Base-by-base conservation (phyloP, 176 grass and related monocot species). In the Pontederia paniculata region DNA sequence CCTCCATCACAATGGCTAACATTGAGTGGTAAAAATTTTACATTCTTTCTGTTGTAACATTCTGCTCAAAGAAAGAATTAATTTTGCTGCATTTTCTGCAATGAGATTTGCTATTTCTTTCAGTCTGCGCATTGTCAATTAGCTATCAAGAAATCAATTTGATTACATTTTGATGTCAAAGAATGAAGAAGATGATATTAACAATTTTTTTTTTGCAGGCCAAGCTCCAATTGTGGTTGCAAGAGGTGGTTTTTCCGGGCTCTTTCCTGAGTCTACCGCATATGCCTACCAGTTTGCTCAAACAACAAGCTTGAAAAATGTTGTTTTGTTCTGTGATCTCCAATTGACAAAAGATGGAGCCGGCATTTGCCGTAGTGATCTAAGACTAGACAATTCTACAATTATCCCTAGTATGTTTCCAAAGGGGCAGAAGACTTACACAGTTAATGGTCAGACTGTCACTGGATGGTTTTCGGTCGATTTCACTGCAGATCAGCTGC, bases 391-490 rank as follows among this genome's bases (percentile, higher is more conserved):
- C 50, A 70, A 70, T 60, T 70, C 55, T 5, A 70, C 68, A 42
- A 60, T 44, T 21, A 59, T 70, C 37, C 12, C 45, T 0, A 21
- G 11, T 51, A 44, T 16, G 17, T 70, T 70, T 23, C 55, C 55
- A 1, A 21, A 60, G 15, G 45, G 55, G 23, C 20, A 70, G 8
- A 51, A 50, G 12, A 70, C 23, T 41, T 70, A 60, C 19, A 14
- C 44, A 42, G 68, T 70, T 5, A 70, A 70, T n/a, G 3, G 63
- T 21, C 12, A 57, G 47, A 19, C 21, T 50, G 5, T 53, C 50
- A 48, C 42, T 47, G 93, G 86, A 44, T 98, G 80, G 77, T 98
- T 98, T 67, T 70, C 87, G 55, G 43, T 80, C 17, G 93, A 98
- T 63, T 98, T 91, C 61, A 98, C 83, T 42, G 51, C 68, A 19